A percentile compares a stretch with the other conserved stretches of the same genome.
These are phyloP conservation scores for Skeletonema grethae DNA, from an alignment of 108 stramenopile species.

Conservation along the genomic window DNA sequence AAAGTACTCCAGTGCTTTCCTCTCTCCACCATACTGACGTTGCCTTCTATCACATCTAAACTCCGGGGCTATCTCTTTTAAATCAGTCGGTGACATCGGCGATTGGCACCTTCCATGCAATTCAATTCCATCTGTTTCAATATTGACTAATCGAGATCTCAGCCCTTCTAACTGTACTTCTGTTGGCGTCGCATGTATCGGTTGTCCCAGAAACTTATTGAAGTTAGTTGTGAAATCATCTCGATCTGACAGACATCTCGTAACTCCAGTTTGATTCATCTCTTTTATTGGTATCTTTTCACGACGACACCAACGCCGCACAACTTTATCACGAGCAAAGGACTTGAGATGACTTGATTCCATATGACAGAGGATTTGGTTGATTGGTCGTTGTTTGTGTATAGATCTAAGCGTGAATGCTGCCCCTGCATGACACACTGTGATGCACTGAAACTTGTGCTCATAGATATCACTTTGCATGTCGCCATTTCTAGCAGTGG, in stretches of 20 bases:
- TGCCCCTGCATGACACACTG: constrained; percentile 56
- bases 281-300: constrained; percentile 55
- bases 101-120: constrained; percentile 27
- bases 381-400: constrained; percentile 50
- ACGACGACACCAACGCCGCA: constrained; percentile 62
- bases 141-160: constrained; percentile 16
- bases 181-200: constrained; percentile 44
- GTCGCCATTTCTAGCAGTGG: neutral
- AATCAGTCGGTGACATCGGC: constrained; percentile 37
- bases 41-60: constrained; percentile 54
- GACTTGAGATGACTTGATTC: constrained; percentile 72
- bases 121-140: constrained; percentile 21
- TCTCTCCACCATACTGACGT: constrained; percentile 68
- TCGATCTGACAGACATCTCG: constrained; percentile 52
- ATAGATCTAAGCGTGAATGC: constrained; percentile 51
- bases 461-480: constrained; percentile 8
- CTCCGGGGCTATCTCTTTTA: constrained; percentile 53
- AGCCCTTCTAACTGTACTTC: constrained; percentile 16
- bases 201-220: constrained; percentile 52
- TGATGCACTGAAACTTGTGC: constrained; percentile 57
- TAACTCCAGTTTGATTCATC: constrained; percentile 69
- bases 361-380: constrained; percentile 64
- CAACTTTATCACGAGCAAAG: constrained; percentile 59
- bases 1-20: constrained; percentile 52
- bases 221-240: constrained; percentile 61